Evolutionary conservation across 306 rosid genomes (phyloP).

Genomic region (Astragalus membranaceus): DNA sequence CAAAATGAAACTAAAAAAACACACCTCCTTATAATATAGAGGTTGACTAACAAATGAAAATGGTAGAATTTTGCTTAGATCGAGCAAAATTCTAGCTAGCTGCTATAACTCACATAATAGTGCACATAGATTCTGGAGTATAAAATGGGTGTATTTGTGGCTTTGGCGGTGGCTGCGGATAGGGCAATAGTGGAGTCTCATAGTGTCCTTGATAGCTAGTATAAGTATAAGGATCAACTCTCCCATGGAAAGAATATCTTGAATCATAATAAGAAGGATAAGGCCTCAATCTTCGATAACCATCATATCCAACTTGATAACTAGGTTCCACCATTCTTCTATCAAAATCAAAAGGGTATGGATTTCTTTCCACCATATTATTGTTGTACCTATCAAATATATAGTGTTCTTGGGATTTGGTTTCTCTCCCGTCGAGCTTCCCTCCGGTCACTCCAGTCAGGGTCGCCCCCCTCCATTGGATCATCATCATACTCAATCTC

Average conservation of each 20-base stretch:
- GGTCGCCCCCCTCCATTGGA: too few relatives aligned
- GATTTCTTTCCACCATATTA: too few relatives aligned
- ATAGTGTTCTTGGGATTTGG: too few relatives aligned
- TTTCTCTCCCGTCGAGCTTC: too few relatives aligned
- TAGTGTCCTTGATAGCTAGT: background rate
- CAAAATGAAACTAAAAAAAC: too few relatives aligned
- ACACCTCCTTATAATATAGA: background rate
- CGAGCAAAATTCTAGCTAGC: background rate
- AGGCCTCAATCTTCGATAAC: background rate
- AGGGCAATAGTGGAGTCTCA: conserved; percentile 2
- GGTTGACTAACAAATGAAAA: background rate
- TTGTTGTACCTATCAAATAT: too few relatives aligned
- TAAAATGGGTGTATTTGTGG: conserved; percentile 5
- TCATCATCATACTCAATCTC: too few relatives aligned
- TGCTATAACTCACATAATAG: background rate
- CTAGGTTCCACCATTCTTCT: conserved; percentile 16
- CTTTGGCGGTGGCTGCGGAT: conserved; percentile 11
- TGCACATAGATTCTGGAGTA: background rate
- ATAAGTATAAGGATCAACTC: conserved; percentile 18
- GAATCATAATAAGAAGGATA: too few relatives aligned
- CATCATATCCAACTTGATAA: background rate
- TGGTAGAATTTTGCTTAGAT: background rate
- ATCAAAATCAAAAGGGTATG: background rate
- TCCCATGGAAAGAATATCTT: background rate
- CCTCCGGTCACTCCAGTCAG: too few relatives aligned